Evolutionary conservation across 495 filamentous ascomycete species (phyloP), one percentile per base, ranked within the genome.

Genomic region (Daldinia grandis): DNA sequence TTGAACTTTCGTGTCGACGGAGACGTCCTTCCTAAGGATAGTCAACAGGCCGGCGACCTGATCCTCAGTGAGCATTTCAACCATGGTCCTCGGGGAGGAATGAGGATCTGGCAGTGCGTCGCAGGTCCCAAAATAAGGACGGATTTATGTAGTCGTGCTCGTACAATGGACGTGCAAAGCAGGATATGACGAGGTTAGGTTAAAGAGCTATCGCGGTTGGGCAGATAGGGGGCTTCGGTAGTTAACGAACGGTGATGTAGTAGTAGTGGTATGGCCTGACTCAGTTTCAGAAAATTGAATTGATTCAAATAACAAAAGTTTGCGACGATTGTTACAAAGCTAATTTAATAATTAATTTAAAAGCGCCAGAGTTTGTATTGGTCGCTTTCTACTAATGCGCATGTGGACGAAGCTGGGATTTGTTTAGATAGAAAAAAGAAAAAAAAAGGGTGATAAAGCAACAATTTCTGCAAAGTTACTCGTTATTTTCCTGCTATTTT

Each of bases 1-100:
- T 54, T 87, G 80, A 63, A 93, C 84, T 76, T 93, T 93, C 40
- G 85, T 80, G 63, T 96, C 93, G 72, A 90, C 81, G 6, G 89
- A 83, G 30, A 85, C 82, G 66, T 92, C 91, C 77, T 88, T 91
- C 74, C 89, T 90, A 62, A 95, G 84, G 53, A 88, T 81, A 33
- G 83, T 83, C 67, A 90, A 77, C 59, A 95, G 85, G 79, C 89
- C 87, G 44, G 81, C 82, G 72, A 89, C 87, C 80, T 90, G 87
- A 47, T 87, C 79, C 58, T 91, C 88, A 65, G 87, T 88, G 68
- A 87, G 80, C 79, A 80, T 82, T 67, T 87, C 86, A 54, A 79
- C 81, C 85, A 86, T 86, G 72, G 72, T 76, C 57, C 65, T 33
- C 42, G 40, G 57, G 57, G 42, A 27, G 49, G 61, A 58, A 57